These are phyloP conservation scores for Chrysanthemum seticuspe DNA, from an alignment of 129 eudicot species.

Conservation along the genomic window DNA sequence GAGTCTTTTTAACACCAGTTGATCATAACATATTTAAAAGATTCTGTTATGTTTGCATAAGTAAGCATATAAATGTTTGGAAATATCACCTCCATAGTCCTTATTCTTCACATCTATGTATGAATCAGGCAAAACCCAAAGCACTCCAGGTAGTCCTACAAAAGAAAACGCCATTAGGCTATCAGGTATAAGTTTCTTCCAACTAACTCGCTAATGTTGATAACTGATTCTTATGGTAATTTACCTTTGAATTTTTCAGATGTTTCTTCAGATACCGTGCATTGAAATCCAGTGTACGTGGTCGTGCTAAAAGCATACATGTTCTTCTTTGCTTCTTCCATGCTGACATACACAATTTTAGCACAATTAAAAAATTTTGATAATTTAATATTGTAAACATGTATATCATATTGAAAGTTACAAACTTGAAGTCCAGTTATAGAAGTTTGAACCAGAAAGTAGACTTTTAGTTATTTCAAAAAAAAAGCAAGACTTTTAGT, in stretches of 20 bases:
- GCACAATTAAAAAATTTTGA: neutral
- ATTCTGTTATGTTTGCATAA: neutral
- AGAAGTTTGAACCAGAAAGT: neutral
- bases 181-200: neutral
- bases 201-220: neutral
- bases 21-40: neutral
- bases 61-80: neutral
- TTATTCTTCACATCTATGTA: conserved; percentile 97
- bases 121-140: conserved; percentile 98
- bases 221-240: neutral
- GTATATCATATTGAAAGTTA: neutral
- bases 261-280: conserved; percentile 94
- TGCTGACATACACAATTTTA: conserved; percentile 37
- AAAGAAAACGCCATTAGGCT: conserved; percentile 8
- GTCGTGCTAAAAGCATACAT: conserved; percentile 97
- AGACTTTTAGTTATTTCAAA: neutral
- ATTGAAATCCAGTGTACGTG: conserved; percentile 96
- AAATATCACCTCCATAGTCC: conserved; percentile 84
- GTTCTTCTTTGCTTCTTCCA: conserved; percentile 99
- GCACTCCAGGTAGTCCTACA: conserved; percentile 98
- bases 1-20: neutral
- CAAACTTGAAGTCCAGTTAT: neutral
- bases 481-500: neutral
- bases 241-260: conserved; percentile 93
- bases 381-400: neutral